Evolutionary conservation across 306 rosid genomes (phyloP), one percentile per base, ranked within the genome.

Genomic region (Sesbania bispinosa): DNA sequence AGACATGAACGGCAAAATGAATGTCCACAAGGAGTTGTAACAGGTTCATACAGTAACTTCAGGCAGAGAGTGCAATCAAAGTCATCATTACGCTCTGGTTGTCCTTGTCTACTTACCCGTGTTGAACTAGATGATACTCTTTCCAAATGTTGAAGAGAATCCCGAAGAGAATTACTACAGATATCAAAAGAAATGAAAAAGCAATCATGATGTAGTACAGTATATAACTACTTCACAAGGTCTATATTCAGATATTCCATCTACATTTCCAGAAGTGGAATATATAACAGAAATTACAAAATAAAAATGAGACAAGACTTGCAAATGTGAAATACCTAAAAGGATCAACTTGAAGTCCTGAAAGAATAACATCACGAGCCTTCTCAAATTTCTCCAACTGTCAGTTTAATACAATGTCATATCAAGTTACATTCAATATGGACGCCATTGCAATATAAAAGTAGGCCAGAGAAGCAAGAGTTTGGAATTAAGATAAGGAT

Each of bases 11-110:
- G 99, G 81, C 97, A 95, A 79, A 95, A 95, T 7, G 97, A 87
- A 84, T 95, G 99, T 59, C 99, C 99, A 82, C 99, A 95, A 73
- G 99, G 96, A 54, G 97, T 91, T 78, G 99, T 95, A 53, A 95
- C 80, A 60, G 99, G 97, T 77, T 88, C 93, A 54, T 85, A 91
- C 26, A 91, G 79, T 67, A 91, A 85, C 85, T 95, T 95, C 78
- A 91, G 80, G 82, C 99, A 95, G 65, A 95, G 77, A 32, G 96
- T 91, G 81, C 99, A 91, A 84, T 95, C 92, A 76, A 86, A 95
- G 43, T 95, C 99, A 76, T 89, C 97, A 69, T 79, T 85, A 8
- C 89, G 89, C 58, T 95, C 96, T 57, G 92, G 79, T 53, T 75
- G 87, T 58, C 73, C 87, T 53, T 83, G 88, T 69, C 66, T 69